Evolutionary conservation across 169 alveolate genomes (phyloP).

Genomic region (Plasmodium billcollinsi): DNA sequence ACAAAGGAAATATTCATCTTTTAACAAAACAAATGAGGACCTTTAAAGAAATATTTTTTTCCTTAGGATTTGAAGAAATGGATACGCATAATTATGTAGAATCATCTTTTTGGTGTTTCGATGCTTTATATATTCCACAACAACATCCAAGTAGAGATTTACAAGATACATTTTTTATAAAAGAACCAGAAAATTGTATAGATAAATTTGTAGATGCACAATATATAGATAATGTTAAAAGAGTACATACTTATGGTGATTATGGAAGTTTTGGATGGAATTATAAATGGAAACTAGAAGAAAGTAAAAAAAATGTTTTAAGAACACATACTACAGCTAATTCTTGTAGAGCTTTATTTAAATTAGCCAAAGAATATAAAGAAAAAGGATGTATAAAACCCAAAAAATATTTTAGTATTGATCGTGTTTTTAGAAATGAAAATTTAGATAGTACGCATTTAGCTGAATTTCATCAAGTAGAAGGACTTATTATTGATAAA

Average conservation of each 20-base stretch:
- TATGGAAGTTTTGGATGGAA: slow-evolving; percentile 98
- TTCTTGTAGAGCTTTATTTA: slow-evolving; percentile 95
- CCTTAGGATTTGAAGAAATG: slow-evolving; percentile 99
- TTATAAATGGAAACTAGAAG: slow-evolving; percentile 96
- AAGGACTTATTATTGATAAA: slow-evolving; percentile 95
- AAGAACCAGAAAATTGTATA: slow-evolving; percentile 73
- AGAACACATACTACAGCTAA: slow-evolving; percentile 99
- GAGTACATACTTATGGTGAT: slow-evolving; percentile 95
- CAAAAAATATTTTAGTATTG: slow-evolving; percentile 97
- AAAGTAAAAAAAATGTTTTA: slow-evolving; percentile 86
- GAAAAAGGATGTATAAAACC: slow-evolving; percentile 86
- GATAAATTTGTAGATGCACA: slow-evolving; percentile 59
- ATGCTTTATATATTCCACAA: slow-evolving; percentile 99
- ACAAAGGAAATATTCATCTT: slow-evolving; percentile 92
- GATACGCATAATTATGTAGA: slow-evolving; percentile 98
- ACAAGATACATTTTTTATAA: slow-evolving; percentile 99
- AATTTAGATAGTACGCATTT: slow-evolving; percentile 99
- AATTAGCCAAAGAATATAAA: slow-evolving; percentile 94
- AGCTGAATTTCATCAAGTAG: slow-evolving; percentile 99
- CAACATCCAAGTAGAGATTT: slow-evolving; percentile 99
- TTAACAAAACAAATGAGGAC: slow-evolving; percentile 89
- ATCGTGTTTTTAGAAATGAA: slow-evolving; percentile 99
- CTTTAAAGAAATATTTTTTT: slow-evolving; percentile 90
- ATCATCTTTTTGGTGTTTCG: slow-evolving; percentile 99
- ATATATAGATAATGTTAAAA: slow-evolving; percentile 94